Base-by-base conservation (phyloP, 1,139 yeast species). In the Geotrichum restrictum region DNA sequence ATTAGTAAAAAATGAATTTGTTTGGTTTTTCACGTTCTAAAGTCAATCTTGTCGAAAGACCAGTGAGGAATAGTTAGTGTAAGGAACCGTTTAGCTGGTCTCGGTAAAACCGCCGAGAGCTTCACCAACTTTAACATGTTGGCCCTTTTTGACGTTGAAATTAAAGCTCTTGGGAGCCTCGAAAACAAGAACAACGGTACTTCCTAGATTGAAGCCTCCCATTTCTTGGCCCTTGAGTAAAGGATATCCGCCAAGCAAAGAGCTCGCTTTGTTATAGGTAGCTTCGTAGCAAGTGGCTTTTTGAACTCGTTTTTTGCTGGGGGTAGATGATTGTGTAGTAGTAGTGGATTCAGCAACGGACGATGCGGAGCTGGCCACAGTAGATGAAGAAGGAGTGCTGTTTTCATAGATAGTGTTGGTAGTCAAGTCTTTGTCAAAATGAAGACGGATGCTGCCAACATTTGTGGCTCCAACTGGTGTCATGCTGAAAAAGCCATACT, bases 391-490 rank as follows among this genome's bases (percentile, higher is more conserved):
- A 11, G 57, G 48, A 10, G 48, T 13, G 4, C 48, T 24, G 58
- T 78, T 79, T 66, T 83, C 87, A 61, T 80, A 83, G 36, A 77
- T 73, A 49, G 82, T 83, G 67, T 94, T 94, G 3, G 98, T 94
- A 53, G 84, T 80, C 64, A 94, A 78, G 64, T 88, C 93, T 69
- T 86, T 85, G 71, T 94, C 99, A 64, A 94, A 94, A 66, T 91
- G 88, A 59, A 94, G 80, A 55, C 86, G 82, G 60, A 94, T 93
- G 63, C 95, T 85, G 18, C 99, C 99, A 38, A 94, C 99, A 69
- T 94, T 94, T 5, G 98, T 94, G 29, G 99, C 99, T 24, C 99
- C 99, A 10, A 94, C 98, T 0, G 98, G 98, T 1, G 96, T 91
- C 99, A 94, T 94, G 58, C 95, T 85, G 73, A 93, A 93, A 66